These are phyloP conservation scores for Penicillium hordei DNA, from an alignment of 2,329 filamentous ascomycete genomes.

Conservation along the genomic window DNA sequence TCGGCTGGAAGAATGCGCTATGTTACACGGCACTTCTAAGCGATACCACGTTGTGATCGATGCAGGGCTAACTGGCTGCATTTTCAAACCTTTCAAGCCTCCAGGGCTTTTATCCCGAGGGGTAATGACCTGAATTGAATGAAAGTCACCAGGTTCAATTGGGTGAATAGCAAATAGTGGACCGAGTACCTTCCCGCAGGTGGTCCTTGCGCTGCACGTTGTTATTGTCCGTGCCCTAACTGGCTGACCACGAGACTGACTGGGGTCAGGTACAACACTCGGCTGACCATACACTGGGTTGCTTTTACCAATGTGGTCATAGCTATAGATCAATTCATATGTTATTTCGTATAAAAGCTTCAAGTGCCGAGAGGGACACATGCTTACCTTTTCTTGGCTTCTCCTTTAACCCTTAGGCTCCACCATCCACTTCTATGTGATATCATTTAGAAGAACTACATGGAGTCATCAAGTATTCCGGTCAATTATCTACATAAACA, in stretches of 20 bases:
- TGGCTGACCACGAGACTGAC: neutral
- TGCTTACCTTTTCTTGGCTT: neutral
- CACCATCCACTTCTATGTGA: neutral
- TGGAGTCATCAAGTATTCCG: too few species aligned
- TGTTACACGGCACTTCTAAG: neutral
- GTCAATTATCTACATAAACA: too few species aligned
- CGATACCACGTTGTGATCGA: constrained; percentile 18
- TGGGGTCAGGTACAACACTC: neutral
- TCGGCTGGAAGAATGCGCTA: neutral
- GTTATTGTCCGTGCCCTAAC: neutral
- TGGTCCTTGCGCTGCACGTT: constrained; percentile 5
- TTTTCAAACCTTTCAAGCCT: neutral
- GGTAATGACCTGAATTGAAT: neutral
- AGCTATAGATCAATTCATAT: neutral
- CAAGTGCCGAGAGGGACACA: neutral
- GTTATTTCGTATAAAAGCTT: neutral
- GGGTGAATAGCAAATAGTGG: neutral
- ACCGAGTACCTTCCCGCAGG: neutral
- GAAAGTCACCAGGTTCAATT: neutral
- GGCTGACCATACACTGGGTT: neutral
- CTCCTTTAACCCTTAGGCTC: neutral
- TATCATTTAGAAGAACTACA: too few species aligned
- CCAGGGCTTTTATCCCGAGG: neutral
- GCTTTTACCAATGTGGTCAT: neutral
- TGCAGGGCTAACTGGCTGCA: constrained; percentile 16